Evolutionary conservation across 331 rosid species (phyloP).

Genomic region (Erythrophleum ivorense): DNA sequence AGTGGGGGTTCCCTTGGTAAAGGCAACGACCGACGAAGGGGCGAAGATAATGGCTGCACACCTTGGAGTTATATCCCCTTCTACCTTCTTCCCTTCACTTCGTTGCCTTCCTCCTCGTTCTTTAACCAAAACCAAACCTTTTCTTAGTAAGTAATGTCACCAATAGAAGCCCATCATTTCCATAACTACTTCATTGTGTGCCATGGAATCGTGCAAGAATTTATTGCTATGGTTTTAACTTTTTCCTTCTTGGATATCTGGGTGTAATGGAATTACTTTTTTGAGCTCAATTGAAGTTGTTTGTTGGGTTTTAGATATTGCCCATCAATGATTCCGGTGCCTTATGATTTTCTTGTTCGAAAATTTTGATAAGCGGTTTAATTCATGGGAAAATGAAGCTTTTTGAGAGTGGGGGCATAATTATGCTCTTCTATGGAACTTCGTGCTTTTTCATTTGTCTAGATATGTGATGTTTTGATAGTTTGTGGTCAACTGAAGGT

Average conservation of each 20-base stretch:
- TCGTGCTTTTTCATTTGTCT: slow-evolving; percentile 6
- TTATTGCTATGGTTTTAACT: slow-evolving; percentile 2
- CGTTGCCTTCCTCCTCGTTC: slow-evolving; percentile 51
- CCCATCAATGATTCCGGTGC: background rate
- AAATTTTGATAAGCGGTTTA: background rate
- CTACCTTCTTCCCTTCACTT: slow-evolving; percentile 55
- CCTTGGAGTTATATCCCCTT: slow-evolving; percentile 52
- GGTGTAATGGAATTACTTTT: background rate
- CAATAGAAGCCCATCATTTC: background rate
- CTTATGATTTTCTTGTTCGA: background rate
- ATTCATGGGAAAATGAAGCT: background rate
- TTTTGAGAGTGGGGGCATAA: background rate
- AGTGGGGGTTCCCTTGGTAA: too few species aligned
- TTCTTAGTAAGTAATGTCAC: slow-evolving; percentile 54
- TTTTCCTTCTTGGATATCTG: background rate
- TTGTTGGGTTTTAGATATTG: slow-evolving; percentile 5
- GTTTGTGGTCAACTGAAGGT: slow-evolving; percentile 15
- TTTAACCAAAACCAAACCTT: slow-evolving; percentile 49
- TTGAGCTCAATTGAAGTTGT: background rate
- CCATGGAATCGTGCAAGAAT: background rate
- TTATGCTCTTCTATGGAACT: background rate
- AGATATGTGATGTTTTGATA: background rate
- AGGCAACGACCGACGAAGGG: background rate
- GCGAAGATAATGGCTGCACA: slow-evolving; percentile 51
- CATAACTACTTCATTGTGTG: background rate